Base-by-base conservation (phyloP, 2,329 filamentous ascomycete genomes). In the Knufia petricola region DNA sequence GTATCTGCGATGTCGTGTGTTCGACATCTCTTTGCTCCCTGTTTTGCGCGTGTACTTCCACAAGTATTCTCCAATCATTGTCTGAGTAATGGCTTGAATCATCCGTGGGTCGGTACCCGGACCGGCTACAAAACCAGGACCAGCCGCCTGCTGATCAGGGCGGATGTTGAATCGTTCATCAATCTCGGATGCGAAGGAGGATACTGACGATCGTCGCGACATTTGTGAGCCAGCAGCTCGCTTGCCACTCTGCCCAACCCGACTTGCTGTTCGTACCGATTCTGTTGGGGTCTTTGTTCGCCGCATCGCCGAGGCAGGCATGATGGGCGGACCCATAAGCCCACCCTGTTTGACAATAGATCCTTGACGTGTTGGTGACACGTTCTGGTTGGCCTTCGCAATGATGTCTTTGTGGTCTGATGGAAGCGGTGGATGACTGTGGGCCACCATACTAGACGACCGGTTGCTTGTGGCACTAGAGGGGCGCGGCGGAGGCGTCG, bases 11-110 rank as follows among this genome's bases (percentile, higher is more conserved):
- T 98, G 92, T 46, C 92, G 80, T 49, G 89, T 94, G 58, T 82
- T 84, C 0, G 89, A 96, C 68, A 94, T 81, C 54, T 88, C 85
- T 48, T 82, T 85, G 20, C 90, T 83, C n/a, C 88, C 89, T 51
- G 89, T 77, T 70, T 92, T 95, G 60, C 92, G 84, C 0, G 92
- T 98, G 68, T 98, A 98, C 66, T 98, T 98, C 92, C 92, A 98
- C 34, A 98, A 74, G 65, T 90, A 96, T 65, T 98, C 92, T 49
- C 92, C 92, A 62, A 98, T 96, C 92, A 98, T 98, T 15, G 92
- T 96, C 67, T 98, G 90, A 1, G 92, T 98, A 56, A 98, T 95
- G 42, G 92, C 92, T 69, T 95, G 88, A 58, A 98, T 96, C 88
- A 98, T 95, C 59, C 90, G 85, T 54, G 90, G 90, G 68, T 98